A percentile compares a stretch with the other conserved stretches of the same genome.
Conservation (phyloP, 139 green algal genomes). For the Pleodorina starrii region DNA sequence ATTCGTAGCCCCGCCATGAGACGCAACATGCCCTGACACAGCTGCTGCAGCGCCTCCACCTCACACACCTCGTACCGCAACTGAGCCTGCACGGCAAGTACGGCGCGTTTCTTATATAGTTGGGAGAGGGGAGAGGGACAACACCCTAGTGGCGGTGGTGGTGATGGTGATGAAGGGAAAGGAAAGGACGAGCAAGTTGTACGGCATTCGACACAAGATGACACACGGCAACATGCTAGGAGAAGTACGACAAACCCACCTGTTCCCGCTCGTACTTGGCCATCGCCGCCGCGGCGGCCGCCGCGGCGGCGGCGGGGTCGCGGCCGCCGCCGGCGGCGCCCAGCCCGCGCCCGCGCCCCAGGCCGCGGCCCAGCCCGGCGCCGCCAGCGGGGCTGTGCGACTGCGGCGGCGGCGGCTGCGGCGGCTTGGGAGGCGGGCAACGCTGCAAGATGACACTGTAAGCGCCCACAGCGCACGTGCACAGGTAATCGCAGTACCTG, state of each 20-base stretch:
- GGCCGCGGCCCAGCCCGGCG: not conserved
- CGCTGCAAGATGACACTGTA: constrained; percentile 2
- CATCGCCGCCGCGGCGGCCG: not conserved
- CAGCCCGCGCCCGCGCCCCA: not conserved
- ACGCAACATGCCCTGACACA: constrained; percentile 69
- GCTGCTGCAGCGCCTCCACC: constrained; percentile 41
- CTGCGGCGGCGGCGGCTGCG: not conserved
- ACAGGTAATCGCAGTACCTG: constrained; percentile 53
- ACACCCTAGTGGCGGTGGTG: no score
- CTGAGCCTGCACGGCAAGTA: constrained; percentile 34
- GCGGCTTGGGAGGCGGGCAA: not conserved
- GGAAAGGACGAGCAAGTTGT: no score
- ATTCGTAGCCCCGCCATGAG: constrained; percentile 57
- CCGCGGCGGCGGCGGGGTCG: not conserved
- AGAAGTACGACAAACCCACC: no score
- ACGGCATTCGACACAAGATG: no score
- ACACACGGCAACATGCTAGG: no score
- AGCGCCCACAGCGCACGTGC: not conserved
- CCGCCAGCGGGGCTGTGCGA: not conserved
- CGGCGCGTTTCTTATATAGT: no score
- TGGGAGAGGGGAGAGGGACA: not conserved
- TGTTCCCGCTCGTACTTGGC: constrained; percentile 21
- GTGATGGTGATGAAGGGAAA: not conserved
- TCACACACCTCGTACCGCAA: constrained; percentile 29
- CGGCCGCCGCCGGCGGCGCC: not conserved